phyloP scores from a whole-genome alignment of 768 basidiomycete species.

The Termitomyces sp. region DNA sequence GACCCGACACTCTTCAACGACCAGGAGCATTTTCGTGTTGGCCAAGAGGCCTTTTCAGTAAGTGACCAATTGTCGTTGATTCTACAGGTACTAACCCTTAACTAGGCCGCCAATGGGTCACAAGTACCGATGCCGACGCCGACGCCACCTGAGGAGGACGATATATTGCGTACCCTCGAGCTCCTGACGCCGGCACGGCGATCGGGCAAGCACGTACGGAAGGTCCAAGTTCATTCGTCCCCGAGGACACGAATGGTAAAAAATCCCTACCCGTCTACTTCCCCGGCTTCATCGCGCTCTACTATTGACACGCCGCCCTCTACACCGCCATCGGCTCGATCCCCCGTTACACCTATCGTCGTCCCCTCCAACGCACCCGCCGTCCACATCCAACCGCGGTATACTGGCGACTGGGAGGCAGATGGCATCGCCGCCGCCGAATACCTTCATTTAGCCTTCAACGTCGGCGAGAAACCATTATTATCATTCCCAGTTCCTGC shows the following conservation, averaged over 20 bases:
- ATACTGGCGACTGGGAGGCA: conserved; percentile 12
- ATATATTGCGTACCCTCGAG: too few species aligned
- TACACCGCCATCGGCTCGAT: neutral
- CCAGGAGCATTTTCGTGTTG: neutral
- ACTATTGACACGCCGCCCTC: too few species aligned
- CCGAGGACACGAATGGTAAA: too few species aligned
- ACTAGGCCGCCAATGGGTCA: too few species aligned
- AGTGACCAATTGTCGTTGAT: too few species aligned
- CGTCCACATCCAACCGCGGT: neutral
- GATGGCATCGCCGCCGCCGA: conserved; percentile 5
- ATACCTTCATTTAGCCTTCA: neutral
- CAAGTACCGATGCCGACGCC: neutral
- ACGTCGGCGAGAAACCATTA: neutral
- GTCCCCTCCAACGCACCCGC: neutral
- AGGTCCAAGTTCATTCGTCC: neutral
- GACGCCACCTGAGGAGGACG: neutral
- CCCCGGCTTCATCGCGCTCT: too few species aligned
- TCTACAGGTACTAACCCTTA: too few species aligned
- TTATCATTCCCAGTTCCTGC: neutral
- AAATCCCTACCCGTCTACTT: too few species aligned
- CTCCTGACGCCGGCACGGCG: too few species aligned
- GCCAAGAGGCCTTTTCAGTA: too few species aligned
- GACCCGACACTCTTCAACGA: too few species aligned
- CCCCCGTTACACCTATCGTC: neutral
- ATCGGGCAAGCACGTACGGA: too few species aligned